Evolutionary conservation across 2,329 filamentous ascomycete species (phyloP).

Genomic region (Leptographium wingfieldii): DNA sequence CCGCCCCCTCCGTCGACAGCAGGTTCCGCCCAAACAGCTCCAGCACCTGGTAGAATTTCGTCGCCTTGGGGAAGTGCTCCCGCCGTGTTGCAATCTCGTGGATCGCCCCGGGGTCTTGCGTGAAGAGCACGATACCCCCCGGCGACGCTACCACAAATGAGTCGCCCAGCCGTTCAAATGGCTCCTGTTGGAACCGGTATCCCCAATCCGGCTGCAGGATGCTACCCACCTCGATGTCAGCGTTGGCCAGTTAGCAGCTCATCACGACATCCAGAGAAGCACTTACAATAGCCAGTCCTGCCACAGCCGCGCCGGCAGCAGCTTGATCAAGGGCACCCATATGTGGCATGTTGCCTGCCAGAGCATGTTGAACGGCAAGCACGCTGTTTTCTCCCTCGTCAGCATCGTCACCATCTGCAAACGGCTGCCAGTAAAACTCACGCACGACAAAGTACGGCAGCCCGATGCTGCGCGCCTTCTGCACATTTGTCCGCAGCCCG

Average conservation of each 20-base stretch:
- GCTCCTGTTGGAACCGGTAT: constrained; percentile 40
- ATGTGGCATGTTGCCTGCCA: constrained; percentile 44
- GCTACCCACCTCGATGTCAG: constrained; percentile 19
- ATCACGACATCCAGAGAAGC: too few species aligned
- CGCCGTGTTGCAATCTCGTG: constrained; percentile 52
- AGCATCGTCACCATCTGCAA: too few species aligned
- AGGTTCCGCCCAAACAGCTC: constrained; percentile 61
- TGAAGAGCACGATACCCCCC: constrained; percentile 36
- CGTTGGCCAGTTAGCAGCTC: too few species aligned
- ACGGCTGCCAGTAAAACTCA: constrained; percentile 22
- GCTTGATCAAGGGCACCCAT: constrained; percentile 42
- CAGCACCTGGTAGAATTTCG: constrained; percentile 43
- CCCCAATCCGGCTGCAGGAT: constrained; percentile 47
- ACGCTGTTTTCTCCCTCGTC: constrained; percentile 22
- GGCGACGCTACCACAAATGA: constrained; percentile 53
- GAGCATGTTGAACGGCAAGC: constrained; percentile 33
- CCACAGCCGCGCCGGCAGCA: constrained; percentile 42
- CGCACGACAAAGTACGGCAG: constrained; percentile 40
- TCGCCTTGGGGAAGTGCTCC: constrained; percentile 60
- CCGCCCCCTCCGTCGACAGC: constrained; percentile 52
- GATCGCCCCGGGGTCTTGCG: constrained; percentile 52
- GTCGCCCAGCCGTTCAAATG: constrained; percentile 49
- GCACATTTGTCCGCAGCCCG: constrained; percentile 32
- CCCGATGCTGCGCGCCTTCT: constrained; percentile 35
- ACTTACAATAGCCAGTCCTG: constrained; percentile 48